These are phyloP conservation scores for Rhododendron molle DNA, from an alignment of 148 eudicot genomes.

Conservation along the genomic window DNA sequence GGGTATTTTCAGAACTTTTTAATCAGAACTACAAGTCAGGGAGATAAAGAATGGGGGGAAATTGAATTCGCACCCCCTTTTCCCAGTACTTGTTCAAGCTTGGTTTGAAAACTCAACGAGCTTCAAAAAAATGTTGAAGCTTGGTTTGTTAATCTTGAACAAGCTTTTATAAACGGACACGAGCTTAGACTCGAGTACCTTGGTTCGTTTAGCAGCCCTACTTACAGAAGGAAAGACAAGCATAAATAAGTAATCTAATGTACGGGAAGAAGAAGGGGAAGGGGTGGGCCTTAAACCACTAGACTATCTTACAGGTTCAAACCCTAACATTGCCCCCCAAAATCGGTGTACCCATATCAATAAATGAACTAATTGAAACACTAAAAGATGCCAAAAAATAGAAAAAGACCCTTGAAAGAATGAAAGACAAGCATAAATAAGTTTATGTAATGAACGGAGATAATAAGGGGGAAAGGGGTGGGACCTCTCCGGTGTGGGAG, in stretches of 20 bases:
- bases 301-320: not conserved
- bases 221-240: not conserved
- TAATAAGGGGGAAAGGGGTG: not conserved
- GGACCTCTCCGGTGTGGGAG: conserved; percentile 65
- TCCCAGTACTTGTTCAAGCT: not conserved
- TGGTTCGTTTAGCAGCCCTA: not conserved
- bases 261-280: not conserved
- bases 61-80: too few relatives aligned
- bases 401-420: not conserved
- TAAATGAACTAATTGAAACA: not conserved
- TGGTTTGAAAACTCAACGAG: too few relatives aligned
- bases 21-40: too few relatives aligned
- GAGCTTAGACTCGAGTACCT: not conserved
- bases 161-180: not conserved
- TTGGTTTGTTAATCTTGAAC: not conserved
- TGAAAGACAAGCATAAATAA: not conserved
- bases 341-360: too few relatives aligned
- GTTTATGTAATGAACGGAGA: not conserved
- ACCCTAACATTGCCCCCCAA: not conserved
- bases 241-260: not conserved
- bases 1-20: not conserved
- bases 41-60: too few relatives aligned
- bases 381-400: not conserved
- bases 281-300: not conserved
- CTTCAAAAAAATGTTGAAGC: too few relatives aligned